phyloP scores from a whole-genome alignment of 306 rosid species.

The Malus sylvestris region DNA sequence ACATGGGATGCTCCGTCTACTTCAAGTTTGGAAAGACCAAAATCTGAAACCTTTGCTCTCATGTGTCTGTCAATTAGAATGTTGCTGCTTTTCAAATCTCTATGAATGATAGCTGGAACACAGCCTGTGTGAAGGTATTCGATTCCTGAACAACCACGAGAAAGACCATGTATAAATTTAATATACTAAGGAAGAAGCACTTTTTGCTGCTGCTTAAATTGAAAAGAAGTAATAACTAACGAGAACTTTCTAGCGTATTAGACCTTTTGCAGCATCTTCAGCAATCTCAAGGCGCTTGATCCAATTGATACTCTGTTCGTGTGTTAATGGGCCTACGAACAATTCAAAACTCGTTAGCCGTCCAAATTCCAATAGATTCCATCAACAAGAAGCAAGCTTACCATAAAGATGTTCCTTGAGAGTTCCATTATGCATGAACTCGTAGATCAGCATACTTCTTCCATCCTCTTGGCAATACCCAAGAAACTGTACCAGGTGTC shows the following conservation, averaged over 20 bases:
- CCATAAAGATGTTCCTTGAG: conserved; percentile 99
- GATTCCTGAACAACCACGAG: conserved; percentile 60
- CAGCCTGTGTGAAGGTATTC: conserved; percentile 98
- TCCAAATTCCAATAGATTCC: conserved; percentile 6
- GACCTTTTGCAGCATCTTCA: conserved; percentile 96
- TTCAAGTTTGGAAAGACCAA: conserved; percentile 95
- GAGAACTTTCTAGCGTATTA: conserved; percentile 9
- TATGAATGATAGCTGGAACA: conserved; percentile 80
- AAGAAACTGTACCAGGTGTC: conserved; percentile 89
- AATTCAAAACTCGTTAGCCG: conserved; percentile 14
- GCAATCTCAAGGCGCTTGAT: conserved; percentile 93
- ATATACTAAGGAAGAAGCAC: neutral
- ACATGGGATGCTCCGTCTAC: conserved; percentile 94
- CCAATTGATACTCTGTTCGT: conserved; percentile 70
- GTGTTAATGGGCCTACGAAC: conserved; percentile 56
- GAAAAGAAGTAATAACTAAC: neutral
- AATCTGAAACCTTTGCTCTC: conserved; percentile 95
- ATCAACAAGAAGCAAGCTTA: conserved; percentile 26
- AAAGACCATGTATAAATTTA: conserved; percentile 7
- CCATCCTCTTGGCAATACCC: conserved; percentile 87
- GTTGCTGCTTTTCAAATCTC: conserved; percentile 94
- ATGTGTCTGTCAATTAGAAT: conserved; percentile 85
- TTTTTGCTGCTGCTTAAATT: neutral
- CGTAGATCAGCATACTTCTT: conserved; percentile 78
- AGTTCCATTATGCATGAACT: conserved; percentile 98